Percentiles rank a stretch among this genome's conserved stretches.
Conservation (phyloP, 1,284 basidiomycete species). For the Cryptococcus wingfieldii region DNA sequence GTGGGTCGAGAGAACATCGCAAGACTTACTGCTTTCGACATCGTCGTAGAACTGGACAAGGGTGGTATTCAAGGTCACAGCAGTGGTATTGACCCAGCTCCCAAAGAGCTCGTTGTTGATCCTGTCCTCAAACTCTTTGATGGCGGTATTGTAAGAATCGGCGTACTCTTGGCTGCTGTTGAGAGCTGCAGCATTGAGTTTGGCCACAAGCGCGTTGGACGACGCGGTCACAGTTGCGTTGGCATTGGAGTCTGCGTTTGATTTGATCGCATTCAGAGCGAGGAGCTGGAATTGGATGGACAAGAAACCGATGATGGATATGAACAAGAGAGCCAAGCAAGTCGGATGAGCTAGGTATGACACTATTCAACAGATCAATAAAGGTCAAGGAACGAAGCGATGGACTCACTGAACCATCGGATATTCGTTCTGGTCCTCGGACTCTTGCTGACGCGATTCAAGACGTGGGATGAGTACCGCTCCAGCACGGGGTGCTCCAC, state of each 20-base stretch:
- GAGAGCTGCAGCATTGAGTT: conserved; percentile 73
- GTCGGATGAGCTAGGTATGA: conserved; percentile 87
- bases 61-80: conserved; percentile 69
- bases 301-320: conserved; percentile 83
- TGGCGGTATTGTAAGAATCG: conserved; percentile 64
- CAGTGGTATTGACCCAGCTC: conserved; percentile 85
- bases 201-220: conserved; percentile 64
- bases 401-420: conserved; percentile 46
- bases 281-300: conserved; percentile 80
- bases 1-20: neutral
- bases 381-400: neutral
- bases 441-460: conserved; percentile 19
- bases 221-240: conserved; percentile 62
- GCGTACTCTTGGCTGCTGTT: conserved; percentile 76
- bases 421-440: conserved; percentile 35
- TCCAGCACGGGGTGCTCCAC: conserved; percentile 47
- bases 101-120: conserved; percentile 85
- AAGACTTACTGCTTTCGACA: conserved; percentile 41
- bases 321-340: conserved; percentile 79
- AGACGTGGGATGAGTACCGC: conserved; percentile 27
- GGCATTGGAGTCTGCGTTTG: conserved; percentile 60
- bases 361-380: conserved; percentile 41
- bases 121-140: conserved; percentile 63
- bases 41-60: conserved; percentile 53
- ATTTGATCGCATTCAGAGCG: conserved; percentile 65